A percentile compares a stretch with the other conserved stretches of the same genome.
These are phyloP conservation scores for Salvia hispanica DNA, from an alignment of 257 asterid genomes.

Conservation along the genomic window DNA sequence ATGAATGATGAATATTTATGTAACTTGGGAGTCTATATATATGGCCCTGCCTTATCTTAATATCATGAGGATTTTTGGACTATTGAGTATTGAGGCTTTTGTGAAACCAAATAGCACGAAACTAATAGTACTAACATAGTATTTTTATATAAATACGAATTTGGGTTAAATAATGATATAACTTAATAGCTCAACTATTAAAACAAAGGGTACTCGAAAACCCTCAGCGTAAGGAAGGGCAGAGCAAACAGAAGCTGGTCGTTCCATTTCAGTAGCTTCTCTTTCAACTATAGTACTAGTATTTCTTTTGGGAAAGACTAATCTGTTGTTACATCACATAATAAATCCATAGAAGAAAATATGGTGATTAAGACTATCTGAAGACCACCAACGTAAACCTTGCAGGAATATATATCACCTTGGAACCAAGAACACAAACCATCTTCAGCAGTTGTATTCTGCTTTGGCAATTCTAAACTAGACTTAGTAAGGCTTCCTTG, in stretches of 20 bases:
- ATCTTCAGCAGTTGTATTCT: constrained; percentile 1
- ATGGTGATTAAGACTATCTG: background rate
- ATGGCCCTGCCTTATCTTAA: constrained; percentile 69
- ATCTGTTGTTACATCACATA: background rate
- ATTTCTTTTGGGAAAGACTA: background rate
- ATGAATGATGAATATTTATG: constrained; percentile 31
- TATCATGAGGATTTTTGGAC: no score
- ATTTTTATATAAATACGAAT: no score
- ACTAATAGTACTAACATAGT: no score
- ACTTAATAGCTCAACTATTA: no score
- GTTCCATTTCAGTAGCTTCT: no score
- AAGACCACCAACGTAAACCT: background rate
- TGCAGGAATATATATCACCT: background rate
- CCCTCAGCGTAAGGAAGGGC: no score
- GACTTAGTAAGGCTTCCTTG: constrained; percentile 56
- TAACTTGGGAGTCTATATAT: background rate
- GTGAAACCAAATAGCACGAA: no score
- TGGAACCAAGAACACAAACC: background rate
- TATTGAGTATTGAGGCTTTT: no score
- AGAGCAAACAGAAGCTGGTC: no score
- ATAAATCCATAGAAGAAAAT: background rate
- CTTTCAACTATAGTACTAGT: no score
- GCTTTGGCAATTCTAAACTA: background rate
- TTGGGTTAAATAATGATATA: no score
- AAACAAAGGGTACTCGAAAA: no score